Evolutionary conservation across 805 yeast genomes (phyloP).

Genomic region (Candida nemodendra): DNA sequence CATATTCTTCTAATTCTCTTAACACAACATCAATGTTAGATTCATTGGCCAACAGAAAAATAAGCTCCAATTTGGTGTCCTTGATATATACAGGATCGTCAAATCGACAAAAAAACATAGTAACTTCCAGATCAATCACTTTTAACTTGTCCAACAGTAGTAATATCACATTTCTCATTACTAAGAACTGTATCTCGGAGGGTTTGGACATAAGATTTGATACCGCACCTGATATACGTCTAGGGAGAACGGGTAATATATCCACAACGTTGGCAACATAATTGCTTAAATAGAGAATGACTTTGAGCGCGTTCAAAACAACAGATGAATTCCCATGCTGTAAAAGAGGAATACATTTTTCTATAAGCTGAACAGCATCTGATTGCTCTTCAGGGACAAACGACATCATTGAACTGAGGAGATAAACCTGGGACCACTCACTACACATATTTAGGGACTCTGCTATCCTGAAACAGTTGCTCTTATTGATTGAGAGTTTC

Average conservation of each 20-base stretch:
- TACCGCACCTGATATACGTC: slow-evolving; percentile 65
- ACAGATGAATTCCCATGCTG: slow-evolving; percentile 83
- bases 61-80: slow-evolving; percentile 85
- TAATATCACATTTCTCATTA: slow-evolving; percentile 75
- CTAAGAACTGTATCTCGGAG: slow-evolving; percentile 79
- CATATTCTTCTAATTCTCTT: slow-evolving; percentile 79
- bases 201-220: slow-evolving; percentile 70
- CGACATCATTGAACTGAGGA: slow-evolving; percentile 62
- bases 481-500: slow-evolving; percentile 51
- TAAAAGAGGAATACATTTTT: slow-evolving; percentile 62
- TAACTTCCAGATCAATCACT: slow-evolving; percentile 64
- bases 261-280: slow-evolving; percentile 60
- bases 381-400: slow-evolving; percentile 69
- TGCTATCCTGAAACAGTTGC: slow-evolving; percentile 44
- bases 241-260: slow-evolving; percentile 52
- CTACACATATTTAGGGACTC: slow-evolving; percentile 42
- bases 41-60: slow-evolving; percentile 73
- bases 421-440: slow-evolving; percentile 74
- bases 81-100: slow-evolving; percentile 87
- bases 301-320: slow-evolving; percentile 71
- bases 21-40: slow-evolving; percentile 59
- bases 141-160: slow-evolving; percentile 65
- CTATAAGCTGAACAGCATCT: slow-evolving; percentile 67
- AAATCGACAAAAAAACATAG: slow-evolving; percentile 75
- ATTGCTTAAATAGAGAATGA: slow-evolving; percentile 68